phyloP scores from a whole-genome alignment of 306 rosid genomes.

The Argentina anserina region DNA sequence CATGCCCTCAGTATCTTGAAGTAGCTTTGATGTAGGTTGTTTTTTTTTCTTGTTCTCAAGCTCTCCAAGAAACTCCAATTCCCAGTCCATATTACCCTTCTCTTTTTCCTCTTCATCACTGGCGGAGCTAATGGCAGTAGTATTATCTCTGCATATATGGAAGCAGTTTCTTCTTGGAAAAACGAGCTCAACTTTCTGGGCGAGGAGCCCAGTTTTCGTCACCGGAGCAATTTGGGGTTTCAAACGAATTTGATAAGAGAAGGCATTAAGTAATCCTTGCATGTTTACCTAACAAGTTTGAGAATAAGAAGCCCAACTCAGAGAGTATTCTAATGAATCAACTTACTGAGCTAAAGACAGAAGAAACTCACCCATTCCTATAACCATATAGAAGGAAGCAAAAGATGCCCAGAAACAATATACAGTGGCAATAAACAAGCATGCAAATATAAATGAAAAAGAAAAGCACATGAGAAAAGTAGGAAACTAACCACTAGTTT shows the following conservation, averaged over 20 bases:
- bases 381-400: background rate
- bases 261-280: conserved; percentile 52
- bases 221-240: conserved; percentile 33
- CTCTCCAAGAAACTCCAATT: conserved; percentile 58
- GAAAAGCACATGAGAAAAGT: background rate
- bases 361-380: background rate
- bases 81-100: conserved; percentile 54
- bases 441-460: background rate
- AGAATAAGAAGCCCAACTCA: background rate
- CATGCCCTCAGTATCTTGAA: conserved; percentile 61
- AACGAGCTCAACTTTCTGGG: conserved; percentile 18
- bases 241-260: conserved; percentile 45
- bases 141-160: background rate
- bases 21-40: conserved; percentile 39
- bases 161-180: conserved; percentile 30
- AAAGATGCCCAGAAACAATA: background rate
- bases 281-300: conserved; percentile 24
- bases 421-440: background rate
- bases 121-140: conserved; percentile 10
- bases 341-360: background rate
- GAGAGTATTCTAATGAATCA: background rate
- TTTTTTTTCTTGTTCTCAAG: conserved; percentile 58
- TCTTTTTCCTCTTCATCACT: conserved; percentile 32
- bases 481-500: background rate
- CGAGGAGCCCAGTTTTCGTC: conserved; percentile 24